Base-by-base conservation (phyloP, 148 eudicot genomes). In the Tetragonia tetragonoides region DNA sequence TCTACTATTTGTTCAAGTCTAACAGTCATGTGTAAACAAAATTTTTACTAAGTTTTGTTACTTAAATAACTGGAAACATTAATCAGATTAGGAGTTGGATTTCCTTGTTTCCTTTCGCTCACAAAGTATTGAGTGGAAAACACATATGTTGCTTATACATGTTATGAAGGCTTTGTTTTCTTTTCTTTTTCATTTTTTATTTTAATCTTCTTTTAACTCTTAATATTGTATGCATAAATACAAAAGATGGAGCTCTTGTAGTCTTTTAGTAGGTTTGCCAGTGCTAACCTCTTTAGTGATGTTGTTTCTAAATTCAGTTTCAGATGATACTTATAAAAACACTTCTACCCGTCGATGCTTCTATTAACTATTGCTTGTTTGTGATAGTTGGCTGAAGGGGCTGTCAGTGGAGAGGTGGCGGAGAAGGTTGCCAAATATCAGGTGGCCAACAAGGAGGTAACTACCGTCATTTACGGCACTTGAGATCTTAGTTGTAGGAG, bases 401-500 rank as follows among this genome's bases (percentile, higher is more conserved):
- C 91, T 41, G 89, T 83, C 57, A 86, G 82, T 69, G 95, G 97
- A 77, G 97, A 93, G 75, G 87, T 93, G 83, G 86, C 80, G 63
- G 90, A 93, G 73, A 96, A 90, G 82, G 84, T 93, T 49, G 89
- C 79, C 14, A 85, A 82, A 62, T 96, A 93, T 83, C 87, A 91
- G 57, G 88, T 83, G 62, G 99, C 99, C 65, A 96, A 96, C 87
- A 96, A 96, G 83, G 88, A 91, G 99, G 99, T 93, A 85, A 2
- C 75, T 40, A 24, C 67, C 77, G 76, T 71, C 59, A 18, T 54
- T 44, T 70, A 73, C 51, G 17, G 53, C 70, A 59, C 38, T 67
- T 5, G 28, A 65, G 65, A 28, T 34, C 4, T 73, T 38, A 75
- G 51, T 65, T 60, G 11, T 4, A 28, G 16, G n/a, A 28, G 60